A percentile compares a stretch with the other conserved stretches of the same genome.
Evolutionary conservation across 805 yeast species (phyloP).

Genomic region (Suhomyces sp.): DNA sequence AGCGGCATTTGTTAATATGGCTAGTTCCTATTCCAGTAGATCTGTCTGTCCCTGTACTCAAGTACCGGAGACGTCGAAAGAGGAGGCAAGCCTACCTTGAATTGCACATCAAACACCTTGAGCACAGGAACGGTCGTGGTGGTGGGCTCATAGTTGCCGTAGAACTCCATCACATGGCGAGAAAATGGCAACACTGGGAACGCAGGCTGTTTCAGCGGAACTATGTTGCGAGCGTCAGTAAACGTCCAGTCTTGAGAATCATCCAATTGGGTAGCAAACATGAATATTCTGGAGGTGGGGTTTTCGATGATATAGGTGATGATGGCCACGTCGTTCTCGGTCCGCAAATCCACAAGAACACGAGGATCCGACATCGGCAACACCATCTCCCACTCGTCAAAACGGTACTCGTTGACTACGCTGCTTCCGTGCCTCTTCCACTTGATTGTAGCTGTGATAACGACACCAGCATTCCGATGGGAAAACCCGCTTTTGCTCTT

Average conservation of each 20-base stretch:
- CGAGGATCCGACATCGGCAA: slow-evolving; percentile 71
- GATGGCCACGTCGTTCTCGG: slow-evolving; percentile 17
- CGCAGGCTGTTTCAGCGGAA: slow-evolving; percentile 29
- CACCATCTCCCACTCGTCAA: slow-evolving; percentile 47
- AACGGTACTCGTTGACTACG: slow-evolving; percentile 24
- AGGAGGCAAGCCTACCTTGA: slow-evolving; percentile 57
- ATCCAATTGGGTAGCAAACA: slow-evolving; percentile 47
- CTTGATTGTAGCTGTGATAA: slow-evolving; percentile 19
- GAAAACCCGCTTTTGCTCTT: slow-evolving; percentile 36
- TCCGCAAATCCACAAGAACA: slow-evolving; percentile 44
- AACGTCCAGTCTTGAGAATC: slow-evolving; percentile 23
- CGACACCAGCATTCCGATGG: slow-evolving; percentile 34
- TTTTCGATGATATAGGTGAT: slow-evolving; percentile 62
- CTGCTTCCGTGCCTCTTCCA: slow-evolving; percentile 31
- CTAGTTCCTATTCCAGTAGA: slow-evolving; percentile 13
- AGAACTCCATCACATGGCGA: slow-evolving; percentile 41
- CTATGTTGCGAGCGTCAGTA: slow-evolving; percentile 17
- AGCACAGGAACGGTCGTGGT: slow-evolving; percentile 52
- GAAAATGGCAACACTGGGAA: slow-evolving; percentile 64
- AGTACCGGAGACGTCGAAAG: slow-evolving; percentile 22
- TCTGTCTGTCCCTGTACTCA: slow-evolving; percentile 11
- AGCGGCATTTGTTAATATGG: too few relatives aligned
- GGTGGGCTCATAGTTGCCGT: slow-evolving; percentile 13
- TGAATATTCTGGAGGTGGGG: slow-evolving; percentile 68
- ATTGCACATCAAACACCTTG: slow-evolving; percentile 65